Conservation (phyloP, 148 eudicot species). For the Camellia granthamiana region DNA sequence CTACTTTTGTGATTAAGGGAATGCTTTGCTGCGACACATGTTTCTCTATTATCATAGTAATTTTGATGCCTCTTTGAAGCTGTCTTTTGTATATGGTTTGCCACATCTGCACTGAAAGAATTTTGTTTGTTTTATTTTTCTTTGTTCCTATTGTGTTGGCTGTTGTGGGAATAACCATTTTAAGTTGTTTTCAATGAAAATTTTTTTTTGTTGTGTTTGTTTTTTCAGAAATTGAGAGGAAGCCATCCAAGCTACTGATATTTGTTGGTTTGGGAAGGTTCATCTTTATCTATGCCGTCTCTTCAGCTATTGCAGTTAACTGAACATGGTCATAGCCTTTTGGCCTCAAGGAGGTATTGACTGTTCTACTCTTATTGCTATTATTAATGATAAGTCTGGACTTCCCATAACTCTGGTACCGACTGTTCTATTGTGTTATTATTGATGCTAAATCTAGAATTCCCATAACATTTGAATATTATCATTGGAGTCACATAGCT, state of each 20-base stretch:
- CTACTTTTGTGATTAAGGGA: neutral
- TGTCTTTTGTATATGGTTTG: neutral
- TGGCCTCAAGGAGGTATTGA: conserved; percentile 73
- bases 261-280: conserved; percentile 26
- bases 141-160: neutral
- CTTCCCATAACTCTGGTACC: conserved; percentile 30
- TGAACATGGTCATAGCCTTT: conserved; percentile 79
- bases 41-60: neutral
- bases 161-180: neutral
- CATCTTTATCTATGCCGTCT: conserved; percentile 66
- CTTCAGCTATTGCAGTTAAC: conserved; percentile 93
- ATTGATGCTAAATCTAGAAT: neutral
- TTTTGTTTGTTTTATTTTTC: neutral
- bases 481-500: neutral
- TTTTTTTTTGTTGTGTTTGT: neutral
- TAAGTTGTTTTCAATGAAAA: neutral
- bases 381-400: neutral
- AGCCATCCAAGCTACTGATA: conserved; percentile 20
- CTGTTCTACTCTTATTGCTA: neutral
- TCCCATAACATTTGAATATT: neutral
- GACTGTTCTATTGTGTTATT: neutral
- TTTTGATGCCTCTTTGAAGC: neutral
- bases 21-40: neutral
- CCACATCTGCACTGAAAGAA: neutral
- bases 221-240: conserved; percentile 18